Evolutionary conservation across 176 grass and related monocot species (phyloP).

Genomic region (Oryza coarctata): DNA sequence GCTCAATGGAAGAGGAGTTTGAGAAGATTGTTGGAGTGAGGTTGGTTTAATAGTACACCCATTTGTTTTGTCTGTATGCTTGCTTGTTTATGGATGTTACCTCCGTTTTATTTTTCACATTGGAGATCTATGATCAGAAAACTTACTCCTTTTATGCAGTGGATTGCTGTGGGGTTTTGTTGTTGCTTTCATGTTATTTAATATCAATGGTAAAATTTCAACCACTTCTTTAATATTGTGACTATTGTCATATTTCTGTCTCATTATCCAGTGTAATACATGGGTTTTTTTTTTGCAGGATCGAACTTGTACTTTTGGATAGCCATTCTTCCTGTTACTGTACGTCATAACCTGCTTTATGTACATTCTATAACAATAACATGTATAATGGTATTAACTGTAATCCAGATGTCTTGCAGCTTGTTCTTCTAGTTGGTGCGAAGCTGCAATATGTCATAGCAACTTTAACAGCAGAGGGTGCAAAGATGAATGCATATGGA

Average conservation of each 20-base stretch:
- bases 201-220: constrained; percentile 64
- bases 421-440: constrained; percentile 93
- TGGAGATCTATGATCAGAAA: constrained; percentile 8
- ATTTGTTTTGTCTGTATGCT: background rate
- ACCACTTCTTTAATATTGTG: background rate
- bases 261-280: background rate
- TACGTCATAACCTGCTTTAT: constrained; percentile 39
- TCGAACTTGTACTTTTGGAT: constrained; percentile 99
- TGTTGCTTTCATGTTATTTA: constrained; percentile 95
- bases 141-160: constrained; percentile 53
- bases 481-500: constrained; percentile 61
- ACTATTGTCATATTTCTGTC: background rate
- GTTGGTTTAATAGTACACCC: constrained; percentile 36
- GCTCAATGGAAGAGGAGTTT: constrained; percentile 98
- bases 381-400: constrained; percentile 2
- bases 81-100: constrained; percentile 15
- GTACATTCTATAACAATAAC: background rate
- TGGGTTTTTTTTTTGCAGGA: constrained; percentile 58
- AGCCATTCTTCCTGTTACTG: constrained; percentile 85
- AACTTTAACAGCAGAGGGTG: constrained; percentile 81
- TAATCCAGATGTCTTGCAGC: constrained; percentile 43
- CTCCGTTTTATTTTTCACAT: background rate
- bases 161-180: constrained; percentile 92
- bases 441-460: constrained; percentile 96
- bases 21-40: constrained; percentile 96